Evolutionary conservation across 129 eudicot genomes (phyloP), one percentile per base, ranked within the genome.

Genomic region (Escallonia rubra): DNA sequence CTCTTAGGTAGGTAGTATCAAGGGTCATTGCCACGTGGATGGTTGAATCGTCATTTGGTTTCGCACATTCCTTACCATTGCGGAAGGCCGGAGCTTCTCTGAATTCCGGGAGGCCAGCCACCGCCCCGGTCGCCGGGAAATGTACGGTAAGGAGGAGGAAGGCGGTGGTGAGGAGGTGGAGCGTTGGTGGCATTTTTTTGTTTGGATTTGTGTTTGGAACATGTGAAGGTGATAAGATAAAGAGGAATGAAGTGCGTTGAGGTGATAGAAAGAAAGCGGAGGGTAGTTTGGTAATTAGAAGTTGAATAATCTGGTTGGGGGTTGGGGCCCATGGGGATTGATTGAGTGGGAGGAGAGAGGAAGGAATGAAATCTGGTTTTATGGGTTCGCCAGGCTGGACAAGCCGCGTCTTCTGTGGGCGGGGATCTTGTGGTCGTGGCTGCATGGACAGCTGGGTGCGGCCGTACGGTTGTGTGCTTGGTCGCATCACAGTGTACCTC

Each of bases 21-120:
- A 91, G 88, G 3, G 97, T 87, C 97, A 91, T 91, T 3, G 97
- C 89, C 58, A 91, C 81, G 81, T 91, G 97, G 73, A 87, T 81
- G 14, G 14, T 70, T 4, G 68, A 40, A 2, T 73, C 52, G 65
- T 71, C 57, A 57, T 64, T 34, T 10, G 77, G 48, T 39, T 59
- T 68, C 48, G 83, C 64, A 77, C 97, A 91, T 59, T 82, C 74
- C 7, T 61, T 64, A 52, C 88, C 90, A 48, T 91, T 91, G 0
- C 90, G 85, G 67, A 87, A 91, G n/a, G 97, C 90, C 6, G 97
- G 96, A 1, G 97, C 97, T 75, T 91, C 97, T 13, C 58, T 80
- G 71, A 78, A 91, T 49, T 74, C 66, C 45, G 86, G 93, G 43
- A 70, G 84, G 46, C 5, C 39, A 3, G 53, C 40, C 63, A 50